Conservation (phyloP, 2,329 filamentous ascomycete genomes). For the Diaporthe destruens region DNA sequence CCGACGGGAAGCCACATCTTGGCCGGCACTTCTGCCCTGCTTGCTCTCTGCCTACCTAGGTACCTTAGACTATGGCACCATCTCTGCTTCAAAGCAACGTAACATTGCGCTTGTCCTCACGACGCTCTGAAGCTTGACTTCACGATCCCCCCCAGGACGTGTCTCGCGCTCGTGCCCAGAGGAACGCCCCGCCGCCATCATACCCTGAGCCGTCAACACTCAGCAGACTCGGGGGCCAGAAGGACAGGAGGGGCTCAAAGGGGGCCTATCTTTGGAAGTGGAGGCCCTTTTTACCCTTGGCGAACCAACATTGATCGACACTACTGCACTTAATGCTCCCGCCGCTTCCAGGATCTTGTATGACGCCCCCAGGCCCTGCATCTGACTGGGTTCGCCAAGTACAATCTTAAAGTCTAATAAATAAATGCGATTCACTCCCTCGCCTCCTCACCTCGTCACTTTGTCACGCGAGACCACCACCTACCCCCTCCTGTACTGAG, state of each 20-base stretch:
- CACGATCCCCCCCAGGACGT: slow-evolving; percentile 8
- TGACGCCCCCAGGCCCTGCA: slow-evolving; percentile 18
- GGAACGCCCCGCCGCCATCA: background rate
- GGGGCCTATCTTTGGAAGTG: slow-evolving; percentile 28
- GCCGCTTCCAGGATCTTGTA: slow-evolving; percentile 14
- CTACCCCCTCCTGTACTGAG: background rate
- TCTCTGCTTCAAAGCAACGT: slow-evolving; percentile 29
- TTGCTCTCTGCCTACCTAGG: background rate
- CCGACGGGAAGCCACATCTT: slow-evolving; percentile 33
- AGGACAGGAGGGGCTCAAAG: background rate
- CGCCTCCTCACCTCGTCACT: background rate
- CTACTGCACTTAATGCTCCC: slow-evolving; percentile 29
- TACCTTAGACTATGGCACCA: background rate
- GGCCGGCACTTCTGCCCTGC: slow-evolving; percentile 18
- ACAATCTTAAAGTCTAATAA: slow-evolving; percentile 18
- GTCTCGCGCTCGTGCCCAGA: slow-evolving; percentile 10
- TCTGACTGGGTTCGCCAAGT: background rate
- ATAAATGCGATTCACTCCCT: slow-evolving; percentile 30
- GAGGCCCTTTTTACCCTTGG: background rate
- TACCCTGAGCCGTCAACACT: background rate
- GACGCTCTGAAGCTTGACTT: background rate
- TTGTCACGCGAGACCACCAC: background rate
- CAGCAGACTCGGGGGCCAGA: background rate
- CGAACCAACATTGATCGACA: slow-evolving; percentile 27
- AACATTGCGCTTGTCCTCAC: slow-evolving; percentile 38